A percentile compares a stretch with the other conserved stretches of the same genome.
Evolutionary conservation across 163 green algal genomes (phyloP).

Genomic region (Chlorella variabilis): DNA sequence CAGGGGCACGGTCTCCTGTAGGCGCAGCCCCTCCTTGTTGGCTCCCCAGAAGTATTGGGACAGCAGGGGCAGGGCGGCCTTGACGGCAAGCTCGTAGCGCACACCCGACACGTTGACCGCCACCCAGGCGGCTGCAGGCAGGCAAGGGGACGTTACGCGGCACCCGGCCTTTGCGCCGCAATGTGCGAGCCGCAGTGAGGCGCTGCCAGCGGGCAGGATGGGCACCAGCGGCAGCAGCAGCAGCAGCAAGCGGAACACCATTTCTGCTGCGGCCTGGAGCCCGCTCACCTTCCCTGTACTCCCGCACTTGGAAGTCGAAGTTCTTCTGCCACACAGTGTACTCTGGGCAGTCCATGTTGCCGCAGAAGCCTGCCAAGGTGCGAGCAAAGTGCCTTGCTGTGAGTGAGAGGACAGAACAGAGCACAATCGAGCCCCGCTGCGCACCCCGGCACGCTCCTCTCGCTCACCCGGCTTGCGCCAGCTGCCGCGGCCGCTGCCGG

Average conservation of each 20-base stretch:
- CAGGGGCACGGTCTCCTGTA: constrained; percentile 32
- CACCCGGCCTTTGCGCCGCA: too few species aligned
- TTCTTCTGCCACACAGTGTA: constrained; percentile 22
- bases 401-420: too few species aligned
- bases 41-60: constrained; percentile 16
- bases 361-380: constrained; percentile 26
- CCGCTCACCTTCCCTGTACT: constrained; percentile 25
- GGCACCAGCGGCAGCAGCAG: too few species aligned
- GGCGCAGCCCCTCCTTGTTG: constrained; percentile 30
- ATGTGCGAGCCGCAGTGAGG: background rate
- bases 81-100: constrained; percentile 7
- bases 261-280: too few species aligned
- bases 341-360: constrained; percentile 12
- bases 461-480: background rate
- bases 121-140: constrained; percentile 7
- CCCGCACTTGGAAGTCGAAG: constrained; percentile 10
- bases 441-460: too few species aligned
- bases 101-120: background rate
- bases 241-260: too few species aligned
- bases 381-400: too few species aligned
- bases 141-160: too few species aligned
- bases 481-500: too few species aligned
- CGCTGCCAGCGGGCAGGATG: background rate
- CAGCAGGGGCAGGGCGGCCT: background rate
- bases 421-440: too few species aligned